phyloP scores from a whole-genome alignment of 1,139 yeast species.

The Pichia sorboxylosa region DNA sequence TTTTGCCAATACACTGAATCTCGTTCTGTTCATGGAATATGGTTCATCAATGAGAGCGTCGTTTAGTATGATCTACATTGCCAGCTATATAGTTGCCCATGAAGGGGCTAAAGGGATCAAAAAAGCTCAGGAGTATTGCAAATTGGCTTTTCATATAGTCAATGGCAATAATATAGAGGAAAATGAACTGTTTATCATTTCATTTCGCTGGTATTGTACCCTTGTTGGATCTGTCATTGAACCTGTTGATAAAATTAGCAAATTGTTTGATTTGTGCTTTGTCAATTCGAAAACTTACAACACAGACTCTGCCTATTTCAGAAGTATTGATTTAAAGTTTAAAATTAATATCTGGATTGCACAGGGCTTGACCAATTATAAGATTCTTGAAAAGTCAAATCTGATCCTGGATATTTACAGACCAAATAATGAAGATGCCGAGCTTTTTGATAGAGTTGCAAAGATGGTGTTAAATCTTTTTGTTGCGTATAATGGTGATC shows the following conservation, averaged over 20 bases:
- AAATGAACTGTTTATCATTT: constrained; percentile 29
- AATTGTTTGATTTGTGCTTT: constrained; percentile 25
- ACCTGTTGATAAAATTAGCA: constrained; percentile 30
- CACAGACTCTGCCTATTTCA: constrained; percentile 2
- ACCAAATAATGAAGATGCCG: constrained; percentile 1
- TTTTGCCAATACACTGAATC: constrained; percentile 22
- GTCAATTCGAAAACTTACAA: constrained; percentile 7
- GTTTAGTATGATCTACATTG: constrained; percentile 24
- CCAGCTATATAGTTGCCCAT: constrained; percentile 21
- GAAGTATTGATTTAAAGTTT: constrained; percentile 5
- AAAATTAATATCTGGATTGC: constrained; percentile 10
- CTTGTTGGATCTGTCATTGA: constrained; percentile 36
- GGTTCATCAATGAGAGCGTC: constrained; percentile 27
- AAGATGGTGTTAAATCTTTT: constrained; percentile 3
- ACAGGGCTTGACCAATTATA: constrained; percentile 9
- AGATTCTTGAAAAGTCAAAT: constrained; percentile 6
- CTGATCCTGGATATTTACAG: neutral
- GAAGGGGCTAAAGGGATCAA: constrained; percentile 26
- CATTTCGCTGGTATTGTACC: constrained; percentile 34
- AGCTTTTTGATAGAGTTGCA: constrained; percentile 1
- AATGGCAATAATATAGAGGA: constrained; percentile 26
- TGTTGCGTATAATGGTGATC: constrained; percentile 4
- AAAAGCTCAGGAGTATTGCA: constrained; percentile 30
- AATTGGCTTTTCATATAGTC: constrained; percentile 31
- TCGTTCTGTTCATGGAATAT: constrained; percentile 22